These are phyloP conservation scores for Limonium bicolor DNA, from an alignment of 148 eudicot genomes.

Conservation along the genomic window DNA sequence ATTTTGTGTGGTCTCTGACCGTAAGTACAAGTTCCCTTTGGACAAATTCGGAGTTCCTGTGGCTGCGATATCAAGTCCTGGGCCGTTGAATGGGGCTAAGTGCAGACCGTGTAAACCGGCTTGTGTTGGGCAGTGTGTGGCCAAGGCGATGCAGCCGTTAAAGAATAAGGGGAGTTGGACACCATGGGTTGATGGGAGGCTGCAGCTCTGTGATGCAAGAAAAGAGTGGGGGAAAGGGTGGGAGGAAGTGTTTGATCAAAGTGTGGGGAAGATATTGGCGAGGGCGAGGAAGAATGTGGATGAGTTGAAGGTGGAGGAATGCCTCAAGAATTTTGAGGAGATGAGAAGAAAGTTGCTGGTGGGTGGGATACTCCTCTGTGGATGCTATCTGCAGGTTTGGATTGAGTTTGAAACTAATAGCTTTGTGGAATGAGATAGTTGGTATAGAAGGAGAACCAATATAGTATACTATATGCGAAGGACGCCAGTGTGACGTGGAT, in stretches of 20 bases:
- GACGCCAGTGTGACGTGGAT: too few species aligned
- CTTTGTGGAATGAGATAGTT: too few species aligned
- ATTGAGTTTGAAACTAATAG: too few species aligned
- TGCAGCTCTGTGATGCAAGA: constrained; percentile 57
- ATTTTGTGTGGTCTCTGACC: constrained; percentile 64
- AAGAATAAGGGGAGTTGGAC: constrained; percentile 63
- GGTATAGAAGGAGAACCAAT: too few species aligned
- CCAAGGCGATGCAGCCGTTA: constrained; percentile 25
- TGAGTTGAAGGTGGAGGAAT: constrained; percentile 28
- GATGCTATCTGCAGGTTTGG: too few species aligned
- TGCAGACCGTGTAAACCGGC: too few species aligned
- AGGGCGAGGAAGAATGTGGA: constrained; percentile 23
- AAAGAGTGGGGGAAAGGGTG: constrained; percentile 60
- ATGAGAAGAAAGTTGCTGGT: constrained; percentile 21
- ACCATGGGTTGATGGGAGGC: constrained; percentile 26
- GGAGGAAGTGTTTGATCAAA: constrained; percentile 37
- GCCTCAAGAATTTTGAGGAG: constrained; percentile 42
- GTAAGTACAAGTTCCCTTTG: constrained; percentile 47
- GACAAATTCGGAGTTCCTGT: constrained; percentile 43
- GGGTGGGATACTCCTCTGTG: constrained; percentile 78
- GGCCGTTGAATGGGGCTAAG: constrained; percentile 70
- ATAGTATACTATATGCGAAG: too few species aligned
- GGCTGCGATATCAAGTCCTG: constrained; percentile 53
- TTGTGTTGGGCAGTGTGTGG: constrained; percentile 35
- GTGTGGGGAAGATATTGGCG: constrained; percentile 32